Evolutionary conservation across 495 filamentous ascomycete genomes (phyloP), one percentile per base, ranked within the genome.

Genomic region (Daldinia vernicosa): DNA sequence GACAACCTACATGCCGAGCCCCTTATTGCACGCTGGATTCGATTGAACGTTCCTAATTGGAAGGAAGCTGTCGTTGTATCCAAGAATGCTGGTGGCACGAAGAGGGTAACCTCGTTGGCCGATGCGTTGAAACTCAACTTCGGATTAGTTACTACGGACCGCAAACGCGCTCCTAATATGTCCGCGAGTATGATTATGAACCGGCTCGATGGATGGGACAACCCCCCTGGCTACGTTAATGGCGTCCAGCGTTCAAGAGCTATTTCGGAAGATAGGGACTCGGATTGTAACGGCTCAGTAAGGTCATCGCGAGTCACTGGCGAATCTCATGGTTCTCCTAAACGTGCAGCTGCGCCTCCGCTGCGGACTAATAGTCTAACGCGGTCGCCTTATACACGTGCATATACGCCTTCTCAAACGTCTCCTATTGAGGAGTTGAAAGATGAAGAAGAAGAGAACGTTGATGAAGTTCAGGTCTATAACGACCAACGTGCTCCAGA

Each of bases 1-100:
- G 95, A 99, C 80, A 98, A 99, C 78, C 89, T 99, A 35, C 92
- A 97, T 74, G 95, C 96, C 19, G 95, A 99, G 79, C 95, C 95
- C 4, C 86, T 97, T 72, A 94, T 99, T 77, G 95, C 96, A 43
- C 90, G 94, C 63, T 98, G 95, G 96, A 95, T 98, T 76, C 88
- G 89, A 65, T 87, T 91, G 80, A 95, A 97, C 74, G 91, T 99
- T 19, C 82, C 86, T 15, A 87, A 91, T 57, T 99, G 95, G 95
- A 89, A 84, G 61, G 91, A 97, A 60, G 95, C 93, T 3, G 95
- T 99, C 5, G 93, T 97, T 15, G 95, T 99, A 60, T 97, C 94
- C 78, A 99, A 99, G 85, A 99, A 99, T 77, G 91, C 95, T 4
- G 95, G 95, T 24, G 95, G 95, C 55, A 97, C 96, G 33, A 99